These are phyloP conservation scores for Ceratocystis variospora DNA, from an alignment of 2,329 filamentous ascomycete genomes.

Conservation along the genomic window DNA sequence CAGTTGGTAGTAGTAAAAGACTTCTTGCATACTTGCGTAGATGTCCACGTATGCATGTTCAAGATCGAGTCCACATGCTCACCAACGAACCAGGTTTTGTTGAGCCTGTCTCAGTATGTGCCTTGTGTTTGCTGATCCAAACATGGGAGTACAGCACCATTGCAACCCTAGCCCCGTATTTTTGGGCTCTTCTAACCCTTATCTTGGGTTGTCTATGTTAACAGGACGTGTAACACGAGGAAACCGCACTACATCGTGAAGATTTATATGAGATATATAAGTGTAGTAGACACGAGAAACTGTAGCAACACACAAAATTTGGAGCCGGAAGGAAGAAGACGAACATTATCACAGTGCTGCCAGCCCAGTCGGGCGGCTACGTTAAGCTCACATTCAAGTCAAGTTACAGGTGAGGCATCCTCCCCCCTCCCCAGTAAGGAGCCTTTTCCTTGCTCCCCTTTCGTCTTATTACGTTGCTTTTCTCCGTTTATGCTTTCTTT, in stretches of 20 bases:
- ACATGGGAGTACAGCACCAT: not conserved
- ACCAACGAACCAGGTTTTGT: too few relatives aligned
- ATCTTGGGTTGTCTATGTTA: not conserved
- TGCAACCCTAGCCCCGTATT: not conserved
- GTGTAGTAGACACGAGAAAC: not conserved
- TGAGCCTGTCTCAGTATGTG: too few relatives aligned
- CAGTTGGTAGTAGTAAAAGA: too few relatives aligned
- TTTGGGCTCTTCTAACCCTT: not conserved
- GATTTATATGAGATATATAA: not conserved
- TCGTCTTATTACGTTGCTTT: constrained; percentile 3
- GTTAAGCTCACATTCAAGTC: not conserved
- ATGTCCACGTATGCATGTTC: too few relatives aligned
- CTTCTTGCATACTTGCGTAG: too few relatives aligned
- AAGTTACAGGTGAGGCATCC: not conserved
- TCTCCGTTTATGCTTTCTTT: not conserved
- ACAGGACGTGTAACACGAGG: not conserved
- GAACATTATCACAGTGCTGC: not conserved
- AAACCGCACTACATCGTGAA: not conserved
- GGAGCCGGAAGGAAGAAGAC: not conserved
- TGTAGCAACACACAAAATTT: not conserved
- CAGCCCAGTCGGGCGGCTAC: not conserved
- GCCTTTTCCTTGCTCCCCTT: not conserved
- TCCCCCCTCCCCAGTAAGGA: not conserved
- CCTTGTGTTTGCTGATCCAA: too few relatives aligned
- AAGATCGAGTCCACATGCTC: too few relatives aligned